These are phyloP conservation scores for Phytophthora citricola DNA, from an alignment of 352 stramenopile species.

Conservation along the genomic window DNA sequence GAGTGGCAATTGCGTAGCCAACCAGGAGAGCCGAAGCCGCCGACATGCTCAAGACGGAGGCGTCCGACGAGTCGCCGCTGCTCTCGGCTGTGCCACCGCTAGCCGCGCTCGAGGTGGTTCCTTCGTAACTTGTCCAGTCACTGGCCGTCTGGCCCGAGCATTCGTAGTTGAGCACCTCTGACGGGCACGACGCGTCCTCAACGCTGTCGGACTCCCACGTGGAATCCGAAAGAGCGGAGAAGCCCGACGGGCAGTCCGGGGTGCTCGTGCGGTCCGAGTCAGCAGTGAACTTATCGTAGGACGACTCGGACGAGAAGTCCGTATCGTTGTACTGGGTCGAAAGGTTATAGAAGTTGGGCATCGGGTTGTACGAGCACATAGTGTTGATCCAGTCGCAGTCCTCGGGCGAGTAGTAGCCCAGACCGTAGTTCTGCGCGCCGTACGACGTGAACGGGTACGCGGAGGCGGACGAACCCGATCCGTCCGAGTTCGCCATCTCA, in stretches of 20 bases:
- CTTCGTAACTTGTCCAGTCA: conserved; percentile 49
- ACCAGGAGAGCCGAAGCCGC: conserved; percentile 20
- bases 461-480: conserved; percentile 36
- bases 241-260: conserved; percentile 38
- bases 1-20: conserved; percentile 4
- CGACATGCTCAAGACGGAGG: conserved; percentile 22
- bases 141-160: conserved; percentile 54
- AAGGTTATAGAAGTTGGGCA: conserved; percentile 84
- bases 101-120: conserved; percentile 37
- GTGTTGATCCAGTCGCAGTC: conserved; percentile 68
- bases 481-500: conserved; percentile 79
- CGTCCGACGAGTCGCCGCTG: conserved; percentile 28
- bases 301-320: conserved; percentile 43
- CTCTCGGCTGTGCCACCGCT: conserved; percentile 33
- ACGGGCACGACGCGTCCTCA: conserved; percentile 39
- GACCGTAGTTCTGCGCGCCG: conserved; percentile 83
- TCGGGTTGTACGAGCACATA: conserved; percentile 70
- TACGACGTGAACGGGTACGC: conserved; percentile 81
- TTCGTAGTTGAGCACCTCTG: conserved; percentile 45
- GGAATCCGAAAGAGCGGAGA: conserved; percentile 35
- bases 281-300: conserved; percentile 45
- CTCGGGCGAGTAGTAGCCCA: conserved; percentile 84
- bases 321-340: conserved; percentile 64
- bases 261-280: conserved; percentile 29
- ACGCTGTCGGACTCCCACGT: conserved; percentile 43